Evolutionary conservation across 208 protist genomes (phyloP).

Genomic region (Trypanosoma cruzi): DNA sequence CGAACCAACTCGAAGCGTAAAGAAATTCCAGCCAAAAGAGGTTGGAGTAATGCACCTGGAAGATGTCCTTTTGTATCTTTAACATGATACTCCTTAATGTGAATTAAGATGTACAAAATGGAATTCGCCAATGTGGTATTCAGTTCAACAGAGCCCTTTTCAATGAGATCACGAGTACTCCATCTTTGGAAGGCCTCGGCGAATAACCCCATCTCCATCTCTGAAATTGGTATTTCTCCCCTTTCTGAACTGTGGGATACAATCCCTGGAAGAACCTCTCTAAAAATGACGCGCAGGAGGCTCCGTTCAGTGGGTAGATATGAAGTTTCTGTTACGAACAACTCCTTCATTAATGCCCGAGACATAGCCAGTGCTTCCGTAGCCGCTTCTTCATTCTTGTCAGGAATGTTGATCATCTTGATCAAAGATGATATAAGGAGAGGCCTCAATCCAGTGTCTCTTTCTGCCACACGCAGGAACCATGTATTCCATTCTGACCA

Average conservation of each 20-base stretch:
- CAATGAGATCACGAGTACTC: conserved; percentile 41
- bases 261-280: conserved; percentile 24
- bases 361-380: background rate
- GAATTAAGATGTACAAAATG: conserved; percentile 62
- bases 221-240: background rate
- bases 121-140: conserved; percentile 53
- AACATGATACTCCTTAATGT: conserved; percentile 25
- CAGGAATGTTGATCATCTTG: conserved; percentile 5
- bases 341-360: conserved; percentile 17
- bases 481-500: conserved; percentile 24
- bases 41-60: conserved; percentile 32
- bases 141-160: conserved; percentile 30
- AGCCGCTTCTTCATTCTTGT: background rate
- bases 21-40: conserved; percentile 53
- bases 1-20: conserved; percentile 37
- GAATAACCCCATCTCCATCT: conserved; percentile 23
- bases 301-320: conserved; percentile 23
- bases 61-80: conserved; percentile 16
- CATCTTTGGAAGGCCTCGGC: conserved; percentile 40
- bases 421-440: conserved; percentile 10
- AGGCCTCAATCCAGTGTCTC: conserved; percentile 10
- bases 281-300: conserved; percentile 34
- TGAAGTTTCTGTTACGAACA: conserved; percentile 15
- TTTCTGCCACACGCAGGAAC: conserved; percentile 15
- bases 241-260: background rate